These are phyloP conservation scores for Xylaria sp. DNA, from an alignment of 2,329 filamentous ascomycete species.

Conservation along the genomic window DNA sequence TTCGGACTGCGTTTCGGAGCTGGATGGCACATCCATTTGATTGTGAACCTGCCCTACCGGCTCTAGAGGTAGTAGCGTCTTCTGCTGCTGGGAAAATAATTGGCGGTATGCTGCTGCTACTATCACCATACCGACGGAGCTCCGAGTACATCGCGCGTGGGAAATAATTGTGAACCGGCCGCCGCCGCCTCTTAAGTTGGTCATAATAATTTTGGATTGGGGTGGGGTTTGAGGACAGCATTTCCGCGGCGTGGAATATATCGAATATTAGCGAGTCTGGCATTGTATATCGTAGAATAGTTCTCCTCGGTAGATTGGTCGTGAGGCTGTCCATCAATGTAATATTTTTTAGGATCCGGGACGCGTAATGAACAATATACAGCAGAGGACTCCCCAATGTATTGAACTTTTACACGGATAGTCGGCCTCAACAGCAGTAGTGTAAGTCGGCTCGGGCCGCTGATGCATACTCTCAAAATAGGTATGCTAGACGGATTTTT, in stretches of 20 bases:
- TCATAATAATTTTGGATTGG: neutral
- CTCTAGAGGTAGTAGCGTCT: neutral
- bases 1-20: neutral
- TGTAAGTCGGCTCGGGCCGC: neutral
- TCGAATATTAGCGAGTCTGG: neutral
- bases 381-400: no score
- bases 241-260: neutral
- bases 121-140: neutral
- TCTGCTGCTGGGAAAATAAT: neutral
- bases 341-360: neutral
- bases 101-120: neutral
- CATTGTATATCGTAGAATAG: neutral
- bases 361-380: neutral
- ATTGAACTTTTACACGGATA: no score
- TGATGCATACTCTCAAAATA: neutral
- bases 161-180: neutral
- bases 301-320: neutral
- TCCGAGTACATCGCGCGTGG: neutral
- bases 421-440: neutral
- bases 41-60: neutral
- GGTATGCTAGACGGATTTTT: neutral
- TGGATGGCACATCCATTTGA: neutral
- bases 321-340: neutral
- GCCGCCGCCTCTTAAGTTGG: neutral
- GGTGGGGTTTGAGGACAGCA: neutral